Percentiles rank a stretch among this genome's conserved stretches.
phyloP scores from a whole-genome alignment of 2,329 filamentous ascomycete species.

The Lachnellula cervina region DNA sequence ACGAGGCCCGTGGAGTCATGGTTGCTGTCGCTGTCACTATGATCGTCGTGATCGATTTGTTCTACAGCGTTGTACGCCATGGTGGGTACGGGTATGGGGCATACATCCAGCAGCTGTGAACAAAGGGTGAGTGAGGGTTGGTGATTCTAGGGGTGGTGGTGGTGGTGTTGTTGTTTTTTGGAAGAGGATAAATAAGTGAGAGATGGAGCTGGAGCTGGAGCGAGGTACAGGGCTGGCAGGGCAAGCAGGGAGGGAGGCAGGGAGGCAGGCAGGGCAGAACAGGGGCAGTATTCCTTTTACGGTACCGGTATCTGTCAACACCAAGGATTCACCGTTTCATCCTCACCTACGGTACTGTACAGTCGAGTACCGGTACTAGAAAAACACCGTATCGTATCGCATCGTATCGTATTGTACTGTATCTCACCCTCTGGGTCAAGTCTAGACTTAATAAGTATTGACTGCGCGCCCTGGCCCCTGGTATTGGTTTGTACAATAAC shows the following conservation, averaged over 20 bases:
- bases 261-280: too few species aligned
- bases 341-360: too few species aligned
- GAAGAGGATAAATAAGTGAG: background rate
- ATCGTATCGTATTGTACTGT: background rate
- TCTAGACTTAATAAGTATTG: background rate
- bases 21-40: slow-evolving; percentile 2
- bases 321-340: too few species aligned
- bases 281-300: too few species aligned
- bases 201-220: too few species aligned
- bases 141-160: background rate
- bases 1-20: background rate
- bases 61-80: slow-evolving; percentile 15
- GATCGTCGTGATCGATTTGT: slow-evolving; percentile 7
- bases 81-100: background rate
- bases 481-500: too few species aligned
- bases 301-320: too few species aligned
- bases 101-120: background rate
- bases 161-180: background rate
- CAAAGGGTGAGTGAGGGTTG: background rate
- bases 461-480: background rate
- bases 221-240: too few species aligned
- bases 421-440: background rate
- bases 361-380: too few species aligned
- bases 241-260: too few species aligned
- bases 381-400: too few species aligned